A percentile compares a stretch with the other conserved stretches of the same genome.
Conservation (phyloP, 345 rosid species). For the Moricandia moricandioides region DNA sequence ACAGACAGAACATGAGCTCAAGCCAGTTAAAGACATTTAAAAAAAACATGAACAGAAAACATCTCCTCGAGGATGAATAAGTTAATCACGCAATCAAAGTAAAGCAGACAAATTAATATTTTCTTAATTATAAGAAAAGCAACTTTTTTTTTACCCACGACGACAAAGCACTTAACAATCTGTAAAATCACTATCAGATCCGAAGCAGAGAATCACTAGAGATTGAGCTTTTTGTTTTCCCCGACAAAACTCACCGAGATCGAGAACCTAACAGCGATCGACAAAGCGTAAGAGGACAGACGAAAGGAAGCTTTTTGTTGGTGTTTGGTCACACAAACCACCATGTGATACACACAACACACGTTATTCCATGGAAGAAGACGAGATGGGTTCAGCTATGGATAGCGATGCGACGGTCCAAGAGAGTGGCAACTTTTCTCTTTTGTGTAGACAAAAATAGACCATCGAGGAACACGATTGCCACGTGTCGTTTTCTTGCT, state of each 20-base stretch:
- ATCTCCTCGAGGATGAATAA: background rate
- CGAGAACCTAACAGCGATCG: conserved; percentile 27
- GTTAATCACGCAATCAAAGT: conserved; percentile 8
- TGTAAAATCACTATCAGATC: conserved; percentile 32
- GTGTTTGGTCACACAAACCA: conserved; percentile 13
- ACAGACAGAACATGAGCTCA: conserved; percentile 6
- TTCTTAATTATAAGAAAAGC: background rate
- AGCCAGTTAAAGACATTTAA: background rate
- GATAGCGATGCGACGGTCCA: conserved; percentile 16
- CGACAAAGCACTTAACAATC: conserved; percentile 7
- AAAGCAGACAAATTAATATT: background rate
- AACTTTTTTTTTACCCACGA: background rate
- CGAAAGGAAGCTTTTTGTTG: conserved; percentile 19
- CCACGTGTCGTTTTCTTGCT: conserved; percentile 33
- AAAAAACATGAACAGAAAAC: background rate
- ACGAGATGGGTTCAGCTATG: too few species aligned
- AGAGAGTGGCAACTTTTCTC: conserved; percentile 7
- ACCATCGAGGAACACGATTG: conserved; percentile 23
- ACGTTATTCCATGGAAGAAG: conserved; percentile 19
- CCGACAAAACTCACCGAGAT: conserved; percentile 20
- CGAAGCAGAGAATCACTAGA: conserved; percentile 4
- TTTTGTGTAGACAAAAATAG: conserved; percentile 5
- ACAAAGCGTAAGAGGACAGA: conserved; percentile 22
- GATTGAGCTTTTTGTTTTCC: background rate
- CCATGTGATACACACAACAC: conserved; percentile 21